These are phyloP conservation scores for Fusarium robinianum DNA, from an alignment of 2,329 filamentous ascomycete genomes.

Conservation along the genomic window DNA sequence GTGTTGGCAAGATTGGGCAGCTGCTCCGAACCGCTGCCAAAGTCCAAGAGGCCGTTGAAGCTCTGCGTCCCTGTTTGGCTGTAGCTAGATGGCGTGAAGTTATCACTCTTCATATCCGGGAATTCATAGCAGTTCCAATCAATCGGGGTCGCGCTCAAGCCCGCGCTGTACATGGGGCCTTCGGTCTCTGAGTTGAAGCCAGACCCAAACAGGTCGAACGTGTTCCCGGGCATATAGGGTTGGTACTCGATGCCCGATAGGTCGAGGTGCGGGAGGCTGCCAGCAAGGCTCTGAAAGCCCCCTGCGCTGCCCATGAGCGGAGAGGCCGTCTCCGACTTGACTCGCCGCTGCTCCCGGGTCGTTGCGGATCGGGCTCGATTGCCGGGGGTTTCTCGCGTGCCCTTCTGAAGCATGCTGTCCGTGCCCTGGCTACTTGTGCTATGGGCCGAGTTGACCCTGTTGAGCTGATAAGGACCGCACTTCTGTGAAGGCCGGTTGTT, in stretches of 20 bases:
- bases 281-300: conserved; percentile 57
- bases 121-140: conserved; percentile 54
- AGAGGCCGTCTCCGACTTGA: conserved; percentile 66
- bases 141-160: conserved; percentile 59
- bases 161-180: conserved; percentile 64
- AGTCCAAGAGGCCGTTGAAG: conserved; percentile 58
- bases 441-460: conserved; percentile 61
- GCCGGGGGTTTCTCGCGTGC: conserved; percentile 42
- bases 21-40: conserved; percentile 57
- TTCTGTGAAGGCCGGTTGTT: conserved; percentile 65
- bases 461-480: conserved; percentile 64
- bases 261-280: conserved; percentile 61
- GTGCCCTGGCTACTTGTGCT: conserved; percentile 54
- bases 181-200: conserved; percentile 56
- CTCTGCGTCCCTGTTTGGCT: conserved; percentile 57
- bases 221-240: conserved; percentile 51
- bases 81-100: conserved; percentile 59
- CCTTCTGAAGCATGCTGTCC: conserved; percentile 48
- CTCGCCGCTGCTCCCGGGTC: conserved; percentile 54
- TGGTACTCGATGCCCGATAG: conserved; percentile 60
- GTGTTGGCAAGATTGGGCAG: conserved; percentile 59
- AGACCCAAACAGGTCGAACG: conserved; percentile 58
- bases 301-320: conserved; percentile 57
- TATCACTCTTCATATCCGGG: conserved; percentile 50
- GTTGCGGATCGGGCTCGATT: conserved; percentile 44